Base-by-base conservation (phyloP, 129 eudicot genomes). In the Centrapalus pauciflorus region DNA sequence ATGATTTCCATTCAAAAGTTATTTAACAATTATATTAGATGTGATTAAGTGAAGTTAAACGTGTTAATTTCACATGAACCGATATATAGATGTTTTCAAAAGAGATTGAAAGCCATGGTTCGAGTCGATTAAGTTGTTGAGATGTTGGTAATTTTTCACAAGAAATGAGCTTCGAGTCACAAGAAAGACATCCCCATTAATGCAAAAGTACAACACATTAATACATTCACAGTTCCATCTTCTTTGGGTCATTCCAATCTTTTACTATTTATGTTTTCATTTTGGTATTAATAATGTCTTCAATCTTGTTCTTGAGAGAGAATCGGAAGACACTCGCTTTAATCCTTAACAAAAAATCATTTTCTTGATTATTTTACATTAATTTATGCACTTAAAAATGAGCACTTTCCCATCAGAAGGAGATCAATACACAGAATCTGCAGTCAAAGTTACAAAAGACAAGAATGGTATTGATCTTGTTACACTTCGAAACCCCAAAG, bases 381-480 rank as follows among this genome's bases (percentile, higher is more conserved):
- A 32, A 11, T 27, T 41, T 40, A 40, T 3, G 14, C 57, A 12
- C n/a, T 58, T 19, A 16, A 30, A 43, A 12, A 74, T 74, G 79
- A 26, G 38, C 21, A 56, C 27, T 75, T 35, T 14, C 29, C 58
- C 52, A 14, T 46, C 69, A 12, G 77, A 51, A 51, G 30, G 61
- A 82, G 71, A 73, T 70, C 78, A 67, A 0, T 12, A 38, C 19
- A 20, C 63, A 12, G 70, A 73, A 65, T 74, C 64, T 37, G 72
- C 81, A 25, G 82, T 61, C 52, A 71, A 51, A 70, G 77, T 78
- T 41, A 32, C 64, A 3, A 83, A 75, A 54, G 96, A 93, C 58
- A 84, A 78, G 57, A 85, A 85, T 58, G 92, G 95, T 50, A 68
- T 81, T 45, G 82, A 76, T 69, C 92, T 76, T 66, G 83, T 86